A percentile compares a stretch with the other conserved stretches of the same genome.
These are phyloP conservation scores for Trichoderma polysporum DNA, from an alignment of 2,329 filamentous ascomycete genomes.

Conservation along the genomic window DNA sequence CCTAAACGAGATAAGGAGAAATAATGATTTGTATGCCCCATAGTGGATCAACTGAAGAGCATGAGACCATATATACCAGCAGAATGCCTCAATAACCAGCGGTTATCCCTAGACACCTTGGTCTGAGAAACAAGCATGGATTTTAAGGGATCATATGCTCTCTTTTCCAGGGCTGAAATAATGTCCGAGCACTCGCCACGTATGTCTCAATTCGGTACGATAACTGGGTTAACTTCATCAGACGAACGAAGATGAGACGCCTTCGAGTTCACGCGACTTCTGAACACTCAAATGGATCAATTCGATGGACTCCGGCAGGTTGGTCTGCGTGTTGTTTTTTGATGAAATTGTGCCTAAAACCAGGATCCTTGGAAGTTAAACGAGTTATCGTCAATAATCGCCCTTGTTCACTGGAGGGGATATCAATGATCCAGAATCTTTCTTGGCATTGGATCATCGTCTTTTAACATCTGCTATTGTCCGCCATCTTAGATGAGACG, in stretches of 20 bases:
- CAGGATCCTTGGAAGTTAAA: background rate
- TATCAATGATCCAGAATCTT: background rate
- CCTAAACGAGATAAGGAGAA: conserved; percentile 19
- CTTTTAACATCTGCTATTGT: background rate
- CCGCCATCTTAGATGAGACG: background rate
- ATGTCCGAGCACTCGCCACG: too few relatives aligned
- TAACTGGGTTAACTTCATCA: background rate
- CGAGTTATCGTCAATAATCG: background rate
- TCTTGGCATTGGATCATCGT: background rate
- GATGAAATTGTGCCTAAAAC: background rate
- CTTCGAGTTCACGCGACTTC: background rate
- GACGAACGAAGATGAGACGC: background rate
- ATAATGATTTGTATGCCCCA: background rate
- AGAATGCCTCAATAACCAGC: background rate
- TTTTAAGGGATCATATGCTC: background rate
- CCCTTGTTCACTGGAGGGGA: background rate
- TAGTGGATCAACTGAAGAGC: conserved; percentile 26
- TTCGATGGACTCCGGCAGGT: background rate
- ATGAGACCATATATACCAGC: conserved; percentile 7
- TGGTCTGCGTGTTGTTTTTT: background rate
- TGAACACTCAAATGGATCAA: background rate
- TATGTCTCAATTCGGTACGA: background rate
- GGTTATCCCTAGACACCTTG: background rate
- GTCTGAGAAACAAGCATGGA: background rate
- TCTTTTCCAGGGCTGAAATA: background rate